Evolutionary conservation across 1,284 basidiomycete genomes (phyloP).

Genomic region (Puccinia novopanici): DNA sequence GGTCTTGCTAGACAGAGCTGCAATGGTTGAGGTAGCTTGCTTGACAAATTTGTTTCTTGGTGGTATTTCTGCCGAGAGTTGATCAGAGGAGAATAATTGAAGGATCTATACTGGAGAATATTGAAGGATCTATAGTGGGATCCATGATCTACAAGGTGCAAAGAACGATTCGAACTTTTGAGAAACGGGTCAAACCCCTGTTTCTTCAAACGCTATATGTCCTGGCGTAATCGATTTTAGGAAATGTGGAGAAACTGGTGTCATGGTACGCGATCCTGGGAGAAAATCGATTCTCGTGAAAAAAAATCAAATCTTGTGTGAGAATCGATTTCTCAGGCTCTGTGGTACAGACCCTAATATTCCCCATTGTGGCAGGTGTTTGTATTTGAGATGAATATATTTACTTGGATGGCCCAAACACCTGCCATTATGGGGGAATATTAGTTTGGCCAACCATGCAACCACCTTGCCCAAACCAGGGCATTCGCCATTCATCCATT

Average conservation of each 20-base stretch:
- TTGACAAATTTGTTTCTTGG: not conserved
- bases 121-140: not conserved
- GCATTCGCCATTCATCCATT: too few relatives aligned
- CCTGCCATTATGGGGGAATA: too few relatives aligned
- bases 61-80: not conserved
- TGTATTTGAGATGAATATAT: too few relatives aligned
- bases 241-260: not conserved
- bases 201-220: not conserved
- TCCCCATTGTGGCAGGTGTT: too few relatives aligned
- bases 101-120: too few relatives aligned
- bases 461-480: too few relatives aligned
- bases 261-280: not conserved
- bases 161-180: not conserved
- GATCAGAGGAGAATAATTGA: too few relatives aligned
- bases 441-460: too few relatives aligned
- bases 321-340: not conserved
- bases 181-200: slow-evolving; percentile 17
- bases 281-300: not conserved
- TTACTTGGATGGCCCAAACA: too few relatives aligned
- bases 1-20: too few relatives aligned
- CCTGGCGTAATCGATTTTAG: not conserved
- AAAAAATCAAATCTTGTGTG: not conserved
- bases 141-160: not conserved
- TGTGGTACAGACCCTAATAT: not conserved
- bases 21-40: not conserved